Base-by-base conservation (phyloP, 805 yeast genomes). In the Torulaspora franciscae region DNA sequence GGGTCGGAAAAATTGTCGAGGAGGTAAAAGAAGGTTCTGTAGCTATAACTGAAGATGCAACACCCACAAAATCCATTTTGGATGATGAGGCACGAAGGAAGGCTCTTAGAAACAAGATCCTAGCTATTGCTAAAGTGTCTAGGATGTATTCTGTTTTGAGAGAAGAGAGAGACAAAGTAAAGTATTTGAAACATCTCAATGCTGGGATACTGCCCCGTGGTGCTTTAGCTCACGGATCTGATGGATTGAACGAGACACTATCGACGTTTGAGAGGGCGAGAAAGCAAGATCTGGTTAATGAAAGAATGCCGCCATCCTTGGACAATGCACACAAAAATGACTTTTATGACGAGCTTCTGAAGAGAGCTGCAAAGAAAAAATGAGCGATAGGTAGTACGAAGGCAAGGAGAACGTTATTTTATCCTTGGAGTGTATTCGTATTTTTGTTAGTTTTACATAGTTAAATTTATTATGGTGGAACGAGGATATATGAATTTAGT, bases 41-140 rank as follows among this genome's bases (percentile, higher is more conserved):
- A n/a, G 42, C 33, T n/a, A 39, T 42, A 29, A 14, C 13, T 22
- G 27, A 32, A 14, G 47, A 45, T 8, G 36, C 58, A 33, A 50
- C 53, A 8, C 48, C 29, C 1, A 45, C 54, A 23, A 29, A 47
- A 3, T 46, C 63, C 14, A 48, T 62, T 11, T 49, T 50, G 7
- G 61, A 57, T 23, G 65, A 59, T 28, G 65, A 61, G 30, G 54
- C 55, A 29, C 62, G 61, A 54, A 70, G 74, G 51, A 69, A 76
- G 53, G 82, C 87, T 1, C 70, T 89, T 47, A 77, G 91, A 51
- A 89, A 86, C 66, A 91, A 91, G 72, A 85, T 93, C 42, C 68
- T 91, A 57, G 98, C 98, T 10, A 93, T 91, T 66, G 98, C 98
- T n/a, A 79, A 95, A 54, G 87, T 91, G 54, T 83, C 96, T 19